Base-by-base conservation (phyloP, 2,329 filamentous ascomycete genomes). In the Aotearoamyces nothofagi region DNA sequence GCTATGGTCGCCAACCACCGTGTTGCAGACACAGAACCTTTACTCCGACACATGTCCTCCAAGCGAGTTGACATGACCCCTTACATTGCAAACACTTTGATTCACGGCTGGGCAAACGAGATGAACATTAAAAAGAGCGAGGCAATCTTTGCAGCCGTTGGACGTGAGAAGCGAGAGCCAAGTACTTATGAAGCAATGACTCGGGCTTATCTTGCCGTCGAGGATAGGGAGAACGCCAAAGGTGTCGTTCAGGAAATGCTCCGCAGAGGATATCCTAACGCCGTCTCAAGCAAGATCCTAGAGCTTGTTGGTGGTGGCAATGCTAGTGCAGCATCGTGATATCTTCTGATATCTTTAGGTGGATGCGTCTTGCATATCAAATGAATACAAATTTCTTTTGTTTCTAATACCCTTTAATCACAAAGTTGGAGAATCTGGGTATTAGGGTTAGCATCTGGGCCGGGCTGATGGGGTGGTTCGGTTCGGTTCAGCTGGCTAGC, bases 111-210 rank as follows among this genome's bases (percentile, higher is more conserved):
- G 87, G 82, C 87, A 13, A 68, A 77, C 9, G 79, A 80, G 51
- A 78, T 78, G 55, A 69, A 92, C 38, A 79, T 96, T 24, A 56
- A 60, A 35, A 86, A 83, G 54, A 81, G 84, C 11, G 72, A 76
- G 47, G 58, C 66, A 14, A 74, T 94, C 36, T 98, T 92, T 50
- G 67, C 79, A 34, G 64, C 68, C n/a, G 75, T 98, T 3, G 69
- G 75, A 6, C 66, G 71, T 15, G 68, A 74, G 31, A 84, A 77
- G 57, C 76, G 90, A 33, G 90, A 98, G 60, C 90, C 90, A 3
- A 94, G 84, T 61, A 98, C 90, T 4, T 98, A 98, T 53, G 90
- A 98, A 58, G 86, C 87, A 22, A 98, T 98, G 90, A 93, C 86
- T 4, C 70, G 90, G 25, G 90, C 90, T 1, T 94, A 78, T 56